Evolutionary conservation across 1,284 basidiomycete genomes (phyloP), one percentile per base, ranked within the genome.

Genomic region (Hymenochaete sp.): DNA sequence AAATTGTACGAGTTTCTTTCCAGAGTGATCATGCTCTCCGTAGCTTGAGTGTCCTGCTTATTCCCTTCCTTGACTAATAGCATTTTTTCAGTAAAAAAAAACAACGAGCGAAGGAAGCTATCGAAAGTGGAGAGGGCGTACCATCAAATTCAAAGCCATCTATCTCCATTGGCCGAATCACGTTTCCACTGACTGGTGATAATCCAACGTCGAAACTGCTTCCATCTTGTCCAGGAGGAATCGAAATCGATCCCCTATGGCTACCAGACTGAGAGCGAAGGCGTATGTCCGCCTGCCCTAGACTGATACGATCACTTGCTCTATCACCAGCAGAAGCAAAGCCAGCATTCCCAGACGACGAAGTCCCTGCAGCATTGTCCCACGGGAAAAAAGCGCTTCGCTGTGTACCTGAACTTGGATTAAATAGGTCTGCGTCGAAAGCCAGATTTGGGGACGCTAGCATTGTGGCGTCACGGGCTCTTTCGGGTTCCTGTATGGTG

Each of bases 1-100:
- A 88, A 89, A 56, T 88, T 82, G 54, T 73, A 71, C 2, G 84
- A 85, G 52, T 82, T 82, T 52, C 72, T 74, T 58, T 88, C 86
- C 18, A 89, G 64, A 9, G 74, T 72, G 24, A 73, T 57, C 16
- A 73, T 57, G 55, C 66, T 55, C 42, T 79, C 77, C 4, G 75
- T 73, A 41, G 66, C 67, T 54, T 75, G 75, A 11, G 70, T 67
- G 39, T 78, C 78, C 25, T 52, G 48, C 18, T 55, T 54, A 43
- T 60, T 51, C 36, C 71, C 46, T 55, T 55, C 49, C 65, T 58
- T 56, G 16, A 37, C 40, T 11, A 49, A 43, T 49, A 22, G 13
- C 14, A n/a, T n/a, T n/a, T n/a, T n/a, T n/a, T 22, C 16, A 11
- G 35, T 22, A 19, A 35, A 35, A 35, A n/a, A 16, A n/a, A 19